Conservation (phyloP, 148 eudicot genomes). For the Spergularia marina region DNA sequence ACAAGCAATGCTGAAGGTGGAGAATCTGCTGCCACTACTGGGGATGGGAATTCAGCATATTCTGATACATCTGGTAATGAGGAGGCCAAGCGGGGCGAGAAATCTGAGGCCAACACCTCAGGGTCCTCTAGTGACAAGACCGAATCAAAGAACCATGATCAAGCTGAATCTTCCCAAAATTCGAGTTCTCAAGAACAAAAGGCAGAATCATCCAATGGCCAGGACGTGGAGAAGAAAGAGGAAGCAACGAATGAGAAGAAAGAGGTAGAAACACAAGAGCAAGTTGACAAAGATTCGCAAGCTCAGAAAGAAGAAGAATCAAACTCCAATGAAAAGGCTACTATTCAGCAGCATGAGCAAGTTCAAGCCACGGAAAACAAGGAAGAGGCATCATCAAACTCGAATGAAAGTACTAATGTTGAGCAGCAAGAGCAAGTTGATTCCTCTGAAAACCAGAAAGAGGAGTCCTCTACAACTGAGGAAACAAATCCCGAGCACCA, state of each 20-base stretch:
- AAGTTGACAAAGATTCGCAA: constrained; percentile 13
- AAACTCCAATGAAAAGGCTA: constrained; percentile 27
- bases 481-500: constrained; percentile 24
- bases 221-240: constrained; percentile 20
- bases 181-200: constrained; percentile 25
- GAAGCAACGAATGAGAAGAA: constrained; percentile 19
- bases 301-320: constrained; percentile 22
- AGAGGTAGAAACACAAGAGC: constrained; percentile 18
- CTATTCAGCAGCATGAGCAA: constrained; percentile 28
- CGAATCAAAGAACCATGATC: constrained; percentile 24
- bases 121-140: constrained; percentile 21
- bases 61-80: constrained; percentile 29
- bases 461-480: constrained; percentile 25
- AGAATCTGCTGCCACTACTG: constrained; percentile 16
- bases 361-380: constrained; percentile 21
- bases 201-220: constrained; percentile 20
- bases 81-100: constrained; percentile 22
- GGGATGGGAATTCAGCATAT: constrained; percentile 21
- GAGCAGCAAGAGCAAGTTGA: constrained; percentile 28
- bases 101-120: constrained; percentile 18
- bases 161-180: constrained; percentile 27
- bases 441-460: constrained; percentile 27
- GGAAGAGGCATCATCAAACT: constrained; percentile 26
- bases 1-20: constrained; percentile 25
- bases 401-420: constrained; percentile 25